A percentile compares a stretch with the other conserved stretches of the same genome.
These are phyloP conservation scores for Thielaviopsis ethacetica DNA, from an alignment of 2,329 filamentous ascomycete species.

Conservation along the genomic window DNA sequence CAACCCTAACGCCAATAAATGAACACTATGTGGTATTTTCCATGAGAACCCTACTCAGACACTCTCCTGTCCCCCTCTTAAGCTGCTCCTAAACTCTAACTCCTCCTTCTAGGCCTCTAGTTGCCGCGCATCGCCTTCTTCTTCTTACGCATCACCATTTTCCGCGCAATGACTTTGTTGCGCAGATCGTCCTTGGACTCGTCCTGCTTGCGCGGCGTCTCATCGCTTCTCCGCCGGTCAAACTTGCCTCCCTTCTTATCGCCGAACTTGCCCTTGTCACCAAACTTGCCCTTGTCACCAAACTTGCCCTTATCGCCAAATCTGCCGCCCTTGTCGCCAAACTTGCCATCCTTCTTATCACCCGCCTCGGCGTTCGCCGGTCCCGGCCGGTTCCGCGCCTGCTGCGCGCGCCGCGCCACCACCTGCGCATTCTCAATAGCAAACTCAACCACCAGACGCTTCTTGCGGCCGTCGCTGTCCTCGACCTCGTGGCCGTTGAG, in stretches of 20 bases:
- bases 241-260: slow-evolving; percentile 10
- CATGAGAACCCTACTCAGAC: neutral
- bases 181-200: slow-evolving; percentile 19
- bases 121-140: slow-evolving; percentile 9
- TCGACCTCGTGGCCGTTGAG: slow-evolving; percentile 61
- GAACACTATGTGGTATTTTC: slow-evolving; percentile 3
- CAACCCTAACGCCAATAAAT: slow-evolving; percentile 11
- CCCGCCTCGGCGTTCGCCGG: slow-evolving; percentile 31
- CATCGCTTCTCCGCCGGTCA: slow-evolving; percentile 11
- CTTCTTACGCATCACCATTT: slow-evolving; percentile 11
- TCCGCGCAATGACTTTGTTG: slow-evolving; percentile 10
- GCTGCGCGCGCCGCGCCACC: slow-evolving; percentile 48
- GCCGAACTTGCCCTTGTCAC: neutral
- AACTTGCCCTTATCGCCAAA: neutral
- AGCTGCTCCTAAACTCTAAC: too few species aligned
- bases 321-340: neutral
- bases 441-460: slow-evolving; percentile 87
- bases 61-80: neutral
- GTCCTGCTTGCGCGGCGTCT: slow-evolving; percentile 19
- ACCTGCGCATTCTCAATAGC: slow-evolving; percentile 97
- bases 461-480: slow-evolving; percentile 57
- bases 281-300: neutral
- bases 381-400: slow-evolving; percentile 4
- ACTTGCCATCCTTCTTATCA: slow-evolving; percentile 9
- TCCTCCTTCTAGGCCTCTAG: too few species aligned